Evolutionary conservation across 352 stramenopile genomes (phyloP), one percentile per base, ranked within the genome.

Genomic region (Albugo laibachii): DNA sequence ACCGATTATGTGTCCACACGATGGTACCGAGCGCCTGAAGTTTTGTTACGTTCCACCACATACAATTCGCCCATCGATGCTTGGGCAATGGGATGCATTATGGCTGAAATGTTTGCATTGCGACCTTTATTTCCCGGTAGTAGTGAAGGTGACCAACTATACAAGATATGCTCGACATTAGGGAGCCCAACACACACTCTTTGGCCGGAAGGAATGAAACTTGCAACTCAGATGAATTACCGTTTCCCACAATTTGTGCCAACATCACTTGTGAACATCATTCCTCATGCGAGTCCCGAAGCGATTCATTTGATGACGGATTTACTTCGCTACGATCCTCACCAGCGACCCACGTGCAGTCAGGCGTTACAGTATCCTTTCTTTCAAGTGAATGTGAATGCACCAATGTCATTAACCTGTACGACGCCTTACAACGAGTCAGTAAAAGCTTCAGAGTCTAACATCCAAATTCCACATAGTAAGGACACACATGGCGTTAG

Each of bases 11-110:
- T 99, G 14, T 96, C 82, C 0, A 99, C 95, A 4, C 62, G 94
- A 37, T 99, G 96, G 96, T 99, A 99, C 68, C 79, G 95, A 45
- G 93, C 94, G 19, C 95, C 96, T 1, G 96, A 99, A 60, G 80
- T 99, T 2, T 61, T 99, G 36, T 62, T 99, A 20, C 72, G 84
- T 11, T 95, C 80, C 27, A 87, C 73, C 16, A 82, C 73, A 15
- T 99, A 99, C 66, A 97, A 97, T 51, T 94, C 75, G 8, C 86
- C 94, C 2, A 97, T 99, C 53, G 96, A 99, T 62, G 68, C 94
- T 4, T 99, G 93, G 75, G 95, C 93, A 0, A 89, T 92, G 60
- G 96, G 95, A 15, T 97, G 93, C 59, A 97, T 99, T 58, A 95
- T 99, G 62, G 91, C 87, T 12, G 96, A 99, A 59, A 65, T 99